Conservation (phyloP, 495 filamentous ascomycete species). For the Trichoderma gamsii region DNA sequence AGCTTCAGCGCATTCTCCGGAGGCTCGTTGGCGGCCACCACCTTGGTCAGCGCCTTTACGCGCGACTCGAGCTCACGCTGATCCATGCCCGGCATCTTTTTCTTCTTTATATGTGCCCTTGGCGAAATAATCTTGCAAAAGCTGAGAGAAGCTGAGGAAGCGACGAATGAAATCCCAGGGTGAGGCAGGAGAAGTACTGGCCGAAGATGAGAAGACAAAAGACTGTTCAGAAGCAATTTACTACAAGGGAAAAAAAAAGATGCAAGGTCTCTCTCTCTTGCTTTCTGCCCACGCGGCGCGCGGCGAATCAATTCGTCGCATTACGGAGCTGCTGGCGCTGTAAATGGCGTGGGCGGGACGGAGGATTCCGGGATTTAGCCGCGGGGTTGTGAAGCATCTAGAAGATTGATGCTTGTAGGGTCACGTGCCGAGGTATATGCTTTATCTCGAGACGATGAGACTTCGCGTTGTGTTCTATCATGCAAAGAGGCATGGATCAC, state of each 20-base stretch:
- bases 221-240: neutral
- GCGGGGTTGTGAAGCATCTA: neutral
- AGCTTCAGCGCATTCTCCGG: slow-evolving; percentile 58
- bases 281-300: slow-evolving; percentile 5
- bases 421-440: neutral
- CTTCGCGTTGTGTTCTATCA: too few relatives aligned
- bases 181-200: neutral
- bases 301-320: slow-evolving; percentile 3
- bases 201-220: neutral
- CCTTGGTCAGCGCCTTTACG: slow-evolving; percentile 71
- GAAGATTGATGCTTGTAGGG: neutral
- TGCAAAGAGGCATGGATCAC: too few relatives aligned
- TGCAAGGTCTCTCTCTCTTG: neutral
- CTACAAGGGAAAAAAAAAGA: neutral
- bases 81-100: slow-evolving; percentile 54
- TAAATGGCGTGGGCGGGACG: neutral
- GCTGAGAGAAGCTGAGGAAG: neutral
- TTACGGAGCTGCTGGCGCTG: neutral
- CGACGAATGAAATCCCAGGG: neutral
- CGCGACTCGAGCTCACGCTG: slow-evolving; percentile 68
- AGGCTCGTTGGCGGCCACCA: slow-evolving; percentile 60
- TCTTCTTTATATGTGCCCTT: neutral
- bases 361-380: neutral
- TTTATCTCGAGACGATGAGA: neutral
- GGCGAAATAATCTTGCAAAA: neutral